Percentiles rank a stretch among this genome's conserved stretches.
phyloP scores from a whole-genome alignment of 805 yeast genomes.

The Saccharomycopsis schoenii region DNA sequence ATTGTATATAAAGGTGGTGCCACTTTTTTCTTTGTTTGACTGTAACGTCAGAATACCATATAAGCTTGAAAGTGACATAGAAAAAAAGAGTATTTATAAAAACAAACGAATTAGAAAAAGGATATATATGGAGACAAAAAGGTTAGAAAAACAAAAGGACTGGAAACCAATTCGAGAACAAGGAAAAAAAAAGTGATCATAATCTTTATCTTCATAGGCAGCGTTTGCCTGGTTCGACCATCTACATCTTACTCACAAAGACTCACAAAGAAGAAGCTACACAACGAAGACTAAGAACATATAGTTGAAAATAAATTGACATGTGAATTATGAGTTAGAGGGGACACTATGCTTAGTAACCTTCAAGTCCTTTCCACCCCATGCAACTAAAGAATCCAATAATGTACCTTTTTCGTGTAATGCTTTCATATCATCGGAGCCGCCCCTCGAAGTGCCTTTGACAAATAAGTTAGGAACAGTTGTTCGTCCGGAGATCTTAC shows the following conservation, averaged over 20 bases:
- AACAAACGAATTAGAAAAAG: not conserved
- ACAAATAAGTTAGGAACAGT: constrained; percentile 90
- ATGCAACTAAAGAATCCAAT: constrained; percentile 39
- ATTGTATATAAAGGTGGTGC: too few relatives aligned
- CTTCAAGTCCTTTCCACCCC: constrained; percentile 50
- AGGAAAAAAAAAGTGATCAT: too few relatives aligned
- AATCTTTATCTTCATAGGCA: too few relatives aligned
- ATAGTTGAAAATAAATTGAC: too few relatives aligned
- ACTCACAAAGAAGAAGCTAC: too few relatives aligned
- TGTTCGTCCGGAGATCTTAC: constrained; percentile 56
- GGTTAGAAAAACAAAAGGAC: too few relatives aligned
- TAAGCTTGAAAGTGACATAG: not conserved
- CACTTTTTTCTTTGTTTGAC: too few relatives aligned
- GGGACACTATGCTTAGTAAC: constrained; percentile 46
- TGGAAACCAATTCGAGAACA: too few relatives aligned
- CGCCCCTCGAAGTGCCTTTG: constrained; percentile 72
- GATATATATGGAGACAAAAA: too few relatives aligned
- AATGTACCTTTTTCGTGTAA: constrained; percentile 52
- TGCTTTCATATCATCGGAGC: constrained; percentile 68
- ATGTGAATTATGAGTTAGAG: constrained; percentile 31
- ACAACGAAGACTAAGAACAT: too few relatives aligned
- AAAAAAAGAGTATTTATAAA: not conserved
- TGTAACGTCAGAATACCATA: not conserved
- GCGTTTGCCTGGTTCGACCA: too few relatives aligned
- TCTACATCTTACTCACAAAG: too few relatives aligned